A percentile compares a stretch with the other conserved stretches of the same genome.
phyloP scores from a whole-genome alignment of 257 asterid genomes.

The Rhazya stricta region DNA sequence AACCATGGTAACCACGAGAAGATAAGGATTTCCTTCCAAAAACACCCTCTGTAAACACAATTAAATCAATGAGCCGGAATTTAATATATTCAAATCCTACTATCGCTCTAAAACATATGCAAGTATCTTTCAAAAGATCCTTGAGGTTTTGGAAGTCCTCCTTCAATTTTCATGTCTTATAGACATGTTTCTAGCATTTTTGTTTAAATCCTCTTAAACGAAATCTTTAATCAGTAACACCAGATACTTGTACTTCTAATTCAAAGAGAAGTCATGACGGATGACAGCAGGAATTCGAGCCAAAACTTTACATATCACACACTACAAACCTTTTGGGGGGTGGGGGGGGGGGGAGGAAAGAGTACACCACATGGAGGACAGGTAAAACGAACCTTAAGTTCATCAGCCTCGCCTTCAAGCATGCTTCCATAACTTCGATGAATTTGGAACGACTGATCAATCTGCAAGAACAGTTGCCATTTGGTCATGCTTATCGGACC shows the following conservation, averaged over 20 bases:
- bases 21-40: constrained; percentile 95
- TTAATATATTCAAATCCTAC: background rate
- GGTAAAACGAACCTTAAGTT: constrained; percentile 66
- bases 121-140: background rate
- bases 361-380: background rate
- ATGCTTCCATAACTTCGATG: constrained; percentile 95
- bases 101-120: background rate
- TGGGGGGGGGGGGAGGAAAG: too few species aligned
- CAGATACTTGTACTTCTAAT: background rate
- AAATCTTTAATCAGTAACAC: background rate
- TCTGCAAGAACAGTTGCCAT: constrained; percentile 94
- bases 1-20: constrained; percentile 79
- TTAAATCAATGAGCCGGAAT: constrained; percentile 21
- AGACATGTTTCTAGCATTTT: background rate
- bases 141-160: background rate
- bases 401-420: constrained; percentile 99
- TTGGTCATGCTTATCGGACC: constrained; percentile 96
- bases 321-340: too few species aligned
- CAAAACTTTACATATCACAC: background rate
- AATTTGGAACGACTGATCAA: constrained; percentile 93
- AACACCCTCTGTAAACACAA: constrained; percentile 73
- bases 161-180: background rate
- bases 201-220: background rate
- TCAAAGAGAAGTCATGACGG: background rate
- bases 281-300: background rate